These are phyloP conservation scores for Apodospora peruviana DNA, from an alignment of 495 filamentous ascomycete genomes.

Conservation along the genomic window DNA sequence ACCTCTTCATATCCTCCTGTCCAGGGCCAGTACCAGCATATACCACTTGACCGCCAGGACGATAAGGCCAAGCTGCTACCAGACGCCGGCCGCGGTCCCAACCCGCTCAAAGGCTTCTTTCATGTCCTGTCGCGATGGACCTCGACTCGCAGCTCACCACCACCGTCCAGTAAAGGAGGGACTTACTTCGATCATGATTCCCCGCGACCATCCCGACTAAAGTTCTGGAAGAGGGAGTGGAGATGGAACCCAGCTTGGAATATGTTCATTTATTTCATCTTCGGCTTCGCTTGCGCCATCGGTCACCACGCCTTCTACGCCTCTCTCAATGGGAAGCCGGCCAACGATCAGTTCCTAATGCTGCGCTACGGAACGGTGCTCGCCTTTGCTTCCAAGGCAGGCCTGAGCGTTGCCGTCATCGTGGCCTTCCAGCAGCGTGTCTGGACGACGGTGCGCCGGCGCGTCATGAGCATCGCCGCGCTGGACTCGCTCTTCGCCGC, in stretches of 20 bases:
- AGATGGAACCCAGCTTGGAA: slow-evolving; percentile 21
- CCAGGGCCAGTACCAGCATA: too few species aligned
- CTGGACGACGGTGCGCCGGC: slow-evolving; percentile 30
- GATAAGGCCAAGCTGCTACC: not conserved
- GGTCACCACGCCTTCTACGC: slow-evolving; percentile 31
- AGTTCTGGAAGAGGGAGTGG: not conserved
- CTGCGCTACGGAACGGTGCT: slow-evolving; percentile 33
- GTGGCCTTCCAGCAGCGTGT: slow-evolving; percentile 29
- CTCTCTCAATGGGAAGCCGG: slow-evolving; percentile 22
- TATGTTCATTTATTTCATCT: slow-evolving; percentile 28
- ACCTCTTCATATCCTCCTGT: not conserved
- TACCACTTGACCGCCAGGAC: not conserved
- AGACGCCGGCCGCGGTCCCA: not conserved
- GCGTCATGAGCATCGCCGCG: slow-evolving; percentile 26
- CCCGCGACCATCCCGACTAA: not conserved
- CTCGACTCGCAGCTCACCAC: not conserved
- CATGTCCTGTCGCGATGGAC: not conserved
- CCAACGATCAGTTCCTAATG: slow-evolving; percentile 29
- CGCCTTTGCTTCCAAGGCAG: slow-evolving; percentile 32
- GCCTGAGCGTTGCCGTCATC: slow-evolving; percentile 26
- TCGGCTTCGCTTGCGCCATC: slow-evolving; percentile 28
- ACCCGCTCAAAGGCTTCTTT: not conserved
- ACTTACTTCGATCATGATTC: not conserved
- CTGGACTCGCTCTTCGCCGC: slow-evolving; percentile 32
- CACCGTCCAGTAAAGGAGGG: not conserved